A percentile compares a stretch with the other conserved stretches of the same genome.
Evolutionary conservation across 495 filamentous ascomycete genomes (phyloP).

Genomic region (Collariella sp.): DNA sequence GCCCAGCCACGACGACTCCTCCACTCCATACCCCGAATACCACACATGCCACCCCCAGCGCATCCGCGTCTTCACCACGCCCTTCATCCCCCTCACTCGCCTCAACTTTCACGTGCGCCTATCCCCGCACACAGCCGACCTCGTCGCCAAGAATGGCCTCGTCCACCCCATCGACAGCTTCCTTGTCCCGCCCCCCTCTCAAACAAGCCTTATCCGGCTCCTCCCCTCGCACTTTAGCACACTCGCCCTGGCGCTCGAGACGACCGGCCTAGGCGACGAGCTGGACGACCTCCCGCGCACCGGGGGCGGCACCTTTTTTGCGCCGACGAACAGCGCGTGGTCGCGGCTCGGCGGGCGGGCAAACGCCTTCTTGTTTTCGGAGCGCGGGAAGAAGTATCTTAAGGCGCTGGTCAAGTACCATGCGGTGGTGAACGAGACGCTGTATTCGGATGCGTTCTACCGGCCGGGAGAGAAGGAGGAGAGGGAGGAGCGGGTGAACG

Average conservation of each 20-base stretch:
- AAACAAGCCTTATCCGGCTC: slow-evolving; percentile 51
- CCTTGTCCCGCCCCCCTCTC: slow-evolving; percentile 62
- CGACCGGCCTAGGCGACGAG: slow-evolving; percentile 52
- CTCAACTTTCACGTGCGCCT: slow-evolving; percentile 69
- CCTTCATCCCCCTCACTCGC: slow-evolving; percentile 46
- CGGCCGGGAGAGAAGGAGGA: slow-evolving; percentile 19
- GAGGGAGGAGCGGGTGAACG: slow-evolving; percentile 2
- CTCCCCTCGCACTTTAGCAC: slow-evolving; percentile 70
- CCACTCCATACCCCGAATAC: slow-evolving; percentile 44
- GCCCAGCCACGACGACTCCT: slow-evolving; percentile 14
- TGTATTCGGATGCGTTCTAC: slow-evolving; percentile 78
- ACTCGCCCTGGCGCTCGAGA: slow-evolving; percentile 57
- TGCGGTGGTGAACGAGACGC: slow-evolving; percentile 59
- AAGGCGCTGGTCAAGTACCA: slow-evolving; percentile 70
- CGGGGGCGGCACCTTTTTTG: slow-evolving; percentile 57
- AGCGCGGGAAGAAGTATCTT: slow-evolving; percentile 60
- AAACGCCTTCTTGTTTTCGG: slow-evolving; percentile 72
- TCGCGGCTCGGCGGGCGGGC: slow-evolving; percentile 54
- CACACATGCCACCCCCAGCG: slow-evolving; percentile 58
- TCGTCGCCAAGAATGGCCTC: slow-evolving; percentile 62
- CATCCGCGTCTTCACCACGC: slow-evolving; percentile 40
- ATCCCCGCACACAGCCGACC: slow-evolving; percentile 45
- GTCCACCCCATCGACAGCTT: slow-evolving; percentile 67
- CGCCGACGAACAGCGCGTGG: slow-evolving; percentile 70
- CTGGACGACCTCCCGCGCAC: slow-evolving; percentile 7